Evolutionary conservation across 495 filamentous ascomycete species (phyloP).

Genomic region (Xylaria curta): DNA sequence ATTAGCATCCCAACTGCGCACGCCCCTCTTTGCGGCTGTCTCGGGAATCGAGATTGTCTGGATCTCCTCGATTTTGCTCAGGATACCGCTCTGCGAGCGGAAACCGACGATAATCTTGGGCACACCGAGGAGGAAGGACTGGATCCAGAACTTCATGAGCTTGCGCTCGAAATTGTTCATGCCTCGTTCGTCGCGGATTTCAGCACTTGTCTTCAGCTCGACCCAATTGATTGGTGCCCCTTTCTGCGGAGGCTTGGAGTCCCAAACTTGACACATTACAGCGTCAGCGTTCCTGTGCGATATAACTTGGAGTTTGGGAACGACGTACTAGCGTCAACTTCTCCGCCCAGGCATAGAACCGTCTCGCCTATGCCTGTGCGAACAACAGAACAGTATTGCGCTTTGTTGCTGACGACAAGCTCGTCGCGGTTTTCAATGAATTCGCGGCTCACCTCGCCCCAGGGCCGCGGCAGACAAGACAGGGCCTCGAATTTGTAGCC

Average conservation of each 20-base stretch:
- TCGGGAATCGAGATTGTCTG: conserved; percentile 78
- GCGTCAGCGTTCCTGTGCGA: not conserved
- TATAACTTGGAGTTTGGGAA: not conserved
- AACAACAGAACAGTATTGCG: conserved; percentile 93
- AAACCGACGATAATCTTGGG: conserved; percentile 92
- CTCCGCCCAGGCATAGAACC: conserved; percentile 81
- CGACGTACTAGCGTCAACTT: conserved; percentile 84
- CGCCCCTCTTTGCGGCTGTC: conserved; percentile 68
- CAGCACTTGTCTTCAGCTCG: conserved; percentile 89
- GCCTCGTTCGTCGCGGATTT: conserved; percentile 68
- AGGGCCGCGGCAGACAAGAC: conserved; percentile 71
- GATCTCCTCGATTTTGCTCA: conserved; percentile 74
- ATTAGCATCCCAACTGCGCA: conserved; percentile 82
- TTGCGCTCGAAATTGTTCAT: conserved; percentile 83
- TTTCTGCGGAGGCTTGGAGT: conserved; percentile 70
- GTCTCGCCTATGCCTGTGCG: conserved; percentile 80
- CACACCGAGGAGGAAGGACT: conserved; percentile 92
- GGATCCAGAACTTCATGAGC: conserved; percentile 92
- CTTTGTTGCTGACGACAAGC: conserved; percentile 79
- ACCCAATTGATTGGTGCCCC: conserved; percentile 84
- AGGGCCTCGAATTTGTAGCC: conserved; percentile 97
- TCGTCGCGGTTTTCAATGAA: conserved; percentile 78
- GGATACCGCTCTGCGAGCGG: conserved; percentile 73
- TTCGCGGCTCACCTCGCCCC: conserved; percentile 71
- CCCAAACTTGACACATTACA: conserved; percentile 71